These are phyloP conservation scores for Harringtonia lauricola DNA, from an alignment of 2,329 filamentous ascomycete species.

Conservation along the genomic window DNA sequence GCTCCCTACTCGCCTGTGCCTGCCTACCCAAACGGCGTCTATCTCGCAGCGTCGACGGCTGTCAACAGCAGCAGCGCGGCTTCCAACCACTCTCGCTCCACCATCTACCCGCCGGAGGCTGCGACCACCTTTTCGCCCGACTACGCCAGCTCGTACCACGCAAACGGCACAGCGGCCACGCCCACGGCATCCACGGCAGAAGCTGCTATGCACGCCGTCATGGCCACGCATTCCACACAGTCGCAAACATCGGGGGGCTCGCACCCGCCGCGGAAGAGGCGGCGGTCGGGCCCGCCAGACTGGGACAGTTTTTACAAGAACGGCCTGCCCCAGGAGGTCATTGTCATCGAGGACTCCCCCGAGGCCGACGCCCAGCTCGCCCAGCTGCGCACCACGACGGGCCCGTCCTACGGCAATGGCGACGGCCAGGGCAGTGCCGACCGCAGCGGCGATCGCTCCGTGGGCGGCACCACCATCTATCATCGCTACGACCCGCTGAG, in stretches of 20 bases:
- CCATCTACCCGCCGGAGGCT: background rate
- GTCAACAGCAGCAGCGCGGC: constrained; percentile 6
- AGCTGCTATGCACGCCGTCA: constrained; percentile 18
- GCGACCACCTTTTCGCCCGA: constrained; percentile 15
- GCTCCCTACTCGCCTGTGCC: constrained; percentile 13
- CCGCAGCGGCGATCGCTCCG: background rate
- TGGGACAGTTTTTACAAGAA: constrained; percentile 78
- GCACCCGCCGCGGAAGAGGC: constrained; percentile 33
- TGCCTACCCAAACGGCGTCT: background rate
- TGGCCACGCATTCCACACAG: constrained; percentile 24
- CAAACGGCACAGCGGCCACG: background rate
- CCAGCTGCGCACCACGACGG: constrained; percentile 13
- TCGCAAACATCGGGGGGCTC: constrained; percentile 20
- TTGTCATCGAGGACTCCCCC: constrained; percentile 70
- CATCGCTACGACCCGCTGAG: constrained; percentile 15
- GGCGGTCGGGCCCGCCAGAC: constrained; percentile 55
- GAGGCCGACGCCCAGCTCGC: constrained; percentile 32
- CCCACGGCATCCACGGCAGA: constrained; percentile 7
- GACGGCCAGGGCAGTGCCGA: constrained; percentile 16
- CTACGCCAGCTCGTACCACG: constrained; percentile 14
- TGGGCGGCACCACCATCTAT: constrained; percentile 3
- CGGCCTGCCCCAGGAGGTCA: constrained; percentile 73
- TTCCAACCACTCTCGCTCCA: constrained; percentile 1
- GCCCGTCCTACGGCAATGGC: constrained; percentile 10
- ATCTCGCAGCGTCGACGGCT: constrained; percentile 2